Evolutionary conservation across 2,329 filamentous ascomycete species (phyloP).

Genomic region (Fusarium sp.): DNA sequence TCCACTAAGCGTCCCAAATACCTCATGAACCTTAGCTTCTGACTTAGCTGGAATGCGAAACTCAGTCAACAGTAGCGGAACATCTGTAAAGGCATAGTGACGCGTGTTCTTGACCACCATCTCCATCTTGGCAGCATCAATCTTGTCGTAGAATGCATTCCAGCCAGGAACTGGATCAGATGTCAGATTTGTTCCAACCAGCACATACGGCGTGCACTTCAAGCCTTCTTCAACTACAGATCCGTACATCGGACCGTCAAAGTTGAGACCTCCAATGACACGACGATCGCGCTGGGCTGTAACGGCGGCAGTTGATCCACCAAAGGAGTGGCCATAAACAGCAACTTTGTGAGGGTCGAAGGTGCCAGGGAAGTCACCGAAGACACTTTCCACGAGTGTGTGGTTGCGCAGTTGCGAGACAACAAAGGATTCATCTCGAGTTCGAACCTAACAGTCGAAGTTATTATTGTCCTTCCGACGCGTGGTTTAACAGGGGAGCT

Average conservation of each 20-base stretch:
- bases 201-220: conserved; percentile 40
- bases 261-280: conserved; percentile 48
- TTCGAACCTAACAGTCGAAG: background rate
- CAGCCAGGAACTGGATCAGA: background rate
- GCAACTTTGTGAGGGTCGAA: conserved; percentile 9
- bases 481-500: fast-evolving
- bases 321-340: conserved; percentile 29
- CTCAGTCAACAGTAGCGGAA: conserved; percentile 7
- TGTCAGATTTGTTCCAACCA: background rate
- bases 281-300: conserved; percentile 48
- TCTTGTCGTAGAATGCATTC: conserved; percentile 14
- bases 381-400: conserved; percentile 5
- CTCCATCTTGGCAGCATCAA: conserved; percentile 21
- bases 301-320: conserved; percentile 35
- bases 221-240: conserved; percentile 37
- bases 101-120: background rate
- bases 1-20: conserved; percentile 7
- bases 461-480: fast-evolving
- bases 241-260: conserved; percentile 28
- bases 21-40: background rate
- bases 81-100: conserved; percentile 19
- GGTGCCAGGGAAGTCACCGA: conserved; percentile 10
- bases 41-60: background rate
- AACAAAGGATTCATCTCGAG: conserved; percentile 14
- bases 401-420: conserved; percentile 42